These are phyloP conservation scores for Leucocoprinus sp. DNA, from an alignment of 768 basidiomycete species.

Conservation along the genomic window DNA sequence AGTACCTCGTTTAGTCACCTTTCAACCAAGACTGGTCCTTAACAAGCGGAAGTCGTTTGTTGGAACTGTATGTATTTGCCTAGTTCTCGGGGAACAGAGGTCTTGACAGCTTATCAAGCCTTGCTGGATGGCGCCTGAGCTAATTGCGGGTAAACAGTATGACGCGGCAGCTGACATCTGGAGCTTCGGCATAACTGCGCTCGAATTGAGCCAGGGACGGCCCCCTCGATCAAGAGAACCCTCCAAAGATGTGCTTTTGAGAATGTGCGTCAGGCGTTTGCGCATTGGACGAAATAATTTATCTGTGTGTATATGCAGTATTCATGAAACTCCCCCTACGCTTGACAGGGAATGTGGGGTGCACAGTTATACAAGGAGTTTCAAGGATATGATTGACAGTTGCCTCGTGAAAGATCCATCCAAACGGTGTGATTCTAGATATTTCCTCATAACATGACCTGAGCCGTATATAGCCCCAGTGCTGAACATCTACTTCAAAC, in stretches of 20 bases:
- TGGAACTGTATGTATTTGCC: conserved; percentile 55
- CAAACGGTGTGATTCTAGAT: conserved; percentile 42
- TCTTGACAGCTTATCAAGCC: conserved; percentile 35
- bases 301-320: conserved; percentile 30
- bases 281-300: not conserved
- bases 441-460: not conserved
- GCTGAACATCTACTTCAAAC: conserved; percentile 70
- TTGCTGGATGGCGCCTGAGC: conserved; percentile 96
- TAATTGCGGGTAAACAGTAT: conserved; percentile 78
- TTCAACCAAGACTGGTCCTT: conserved; percentile 34
- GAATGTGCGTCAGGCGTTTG: conserved; percentile 40
- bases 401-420: conserved; percentile 84
- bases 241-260: conserved; percentile 64
- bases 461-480: conserved; percentile 46
- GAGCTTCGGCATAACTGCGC: conserved; percentile 93
- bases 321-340: conserved; percentile 71
- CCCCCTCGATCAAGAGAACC: conserved; percentile 78
- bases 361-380: conserved; percentile 69
- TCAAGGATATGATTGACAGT: conserved; percentile 75
- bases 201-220: conserved; percentile 82
- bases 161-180: conserved; percentile 89
- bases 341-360: conserved; percentile 66
- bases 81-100: not conserved
- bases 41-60: conserved; percentile 90
- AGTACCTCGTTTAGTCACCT: conserved; percentile 22